Evolutionary conservation across 2,329 filamentous ascomycete genomes (phyloP).

Genomic region (Alternaria arborescens): DNA sequence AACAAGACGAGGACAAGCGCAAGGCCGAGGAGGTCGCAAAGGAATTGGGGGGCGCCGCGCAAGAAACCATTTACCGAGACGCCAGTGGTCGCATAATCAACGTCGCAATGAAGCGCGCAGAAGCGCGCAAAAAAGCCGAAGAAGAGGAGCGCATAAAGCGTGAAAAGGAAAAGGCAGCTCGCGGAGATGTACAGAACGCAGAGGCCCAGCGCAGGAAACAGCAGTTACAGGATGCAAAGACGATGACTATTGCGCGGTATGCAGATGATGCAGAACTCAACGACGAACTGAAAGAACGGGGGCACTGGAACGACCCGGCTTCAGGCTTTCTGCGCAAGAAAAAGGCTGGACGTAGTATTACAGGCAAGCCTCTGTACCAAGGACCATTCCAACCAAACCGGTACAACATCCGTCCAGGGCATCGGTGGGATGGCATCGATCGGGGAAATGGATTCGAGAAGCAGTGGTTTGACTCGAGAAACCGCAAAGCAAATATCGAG

Average conservation of each 20-base stretch:
- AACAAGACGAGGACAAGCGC: constrained; percentile 69
- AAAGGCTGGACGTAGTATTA: constrained; percentile 55
- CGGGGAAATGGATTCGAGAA: constrained; percentile 91
- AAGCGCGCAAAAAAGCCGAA: constrained; percentile 80
- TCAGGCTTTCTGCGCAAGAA: constrained; percentile 74
- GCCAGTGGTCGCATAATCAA: constrained; percentile 95
- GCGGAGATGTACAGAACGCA: constrained; percentile 84
- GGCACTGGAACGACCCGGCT: constrained; percentile 95
- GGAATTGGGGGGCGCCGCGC: constrained; percentile 52
- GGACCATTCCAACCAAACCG: constrained; percentile 87
- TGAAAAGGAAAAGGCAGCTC: constrained; percentile 73
- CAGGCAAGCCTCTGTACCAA: constrained; percentile 74
- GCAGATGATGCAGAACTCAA: constrained; percentile 91
- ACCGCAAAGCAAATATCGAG: constrained; percentile 77
- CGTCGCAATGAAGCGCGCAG: constrained; percentile 86
- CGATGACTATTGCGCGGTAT: constrained; percentile 79
- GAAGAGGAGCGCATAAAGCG: constrained; percentile 71
- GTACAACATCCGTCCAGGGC: constrained; percentile 90
- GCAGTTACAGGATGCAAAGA: constrained; percentile 79
- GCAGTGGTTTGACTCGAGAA: constrained; percentile 89
- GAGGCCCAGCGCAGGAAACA: constrained; percentile 71
- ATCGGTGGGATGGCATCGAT: constrained; percentile 97
- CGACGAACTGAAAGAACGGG: constrained; percentile 75
- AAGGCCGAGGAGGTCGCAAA: constrained; percentile 53
- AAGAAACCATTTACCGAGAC: constrained; percentile 92